Base-by-base conservation (phyloP, 2,329 filamentous ascomycete genomes). In the Periconia macrospinosa region DNA sequence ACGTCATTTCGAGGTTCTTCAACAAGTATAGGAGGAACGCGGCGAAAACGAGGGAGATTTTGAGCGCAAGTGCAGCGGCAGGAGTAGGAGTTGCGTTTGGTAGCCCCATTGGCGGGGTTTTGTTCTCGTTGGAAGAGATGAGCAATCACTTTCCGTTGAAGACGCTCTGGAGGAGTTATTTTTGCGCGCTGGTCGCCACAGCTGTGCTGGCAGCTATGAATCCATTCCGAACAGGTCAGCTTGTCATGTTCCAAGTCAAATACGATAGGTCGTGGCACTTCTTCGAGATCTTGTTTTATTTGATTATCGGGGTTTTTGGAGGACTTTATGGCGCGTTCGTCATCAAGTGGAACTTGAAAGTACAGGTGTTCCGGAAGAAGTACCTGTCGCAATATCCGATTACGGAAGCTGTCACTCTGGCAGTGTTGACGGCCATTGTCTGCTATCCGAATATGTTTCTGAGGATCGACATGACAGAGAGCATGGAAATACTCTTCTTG, bases 191-290 rank as follows among this genome's bases (percentile, higher is more conserved):
- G 59, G 93, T 99, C 6, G 94, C 92, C 6, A 97, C 94, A 1
- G 91, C 92, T 47, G 91, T 96, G 15, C 78, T 99, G 40, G 89
- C 94, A 23, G 91, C 90, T 54, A 96, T 99, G 91, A 99, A 99
- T 65, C 94, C 94, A 19, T 99, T 99, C 76, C 82, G 94, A 49
- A 97, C 94, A 0, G 94, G 94, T 18, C 94, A 99, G 70, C 83
- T 99, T 41, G 94, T 99, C 84, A 97, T 99, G 93, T 99, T 99
- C 75, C 92, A 96, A 67, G 93, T 99, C 67, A 86, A 86, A 65
- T 99, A 99, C 70, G 93, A 97, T 73, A 88, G 93, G 41, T 88
- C 90, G 41, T 99, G 94, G 94, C 94, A 99, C 76, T 96, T 96
- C 68, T 99, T 99, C 69, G 94, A 99, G 72, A 82, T 94, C 3